Evolutionary conservation across 2,329 filamentous ascomycete genomes (phyloP), one percentile per base, ranked within the genome.

Genomic region (Fusarium tanahbumbuense): DNA sequence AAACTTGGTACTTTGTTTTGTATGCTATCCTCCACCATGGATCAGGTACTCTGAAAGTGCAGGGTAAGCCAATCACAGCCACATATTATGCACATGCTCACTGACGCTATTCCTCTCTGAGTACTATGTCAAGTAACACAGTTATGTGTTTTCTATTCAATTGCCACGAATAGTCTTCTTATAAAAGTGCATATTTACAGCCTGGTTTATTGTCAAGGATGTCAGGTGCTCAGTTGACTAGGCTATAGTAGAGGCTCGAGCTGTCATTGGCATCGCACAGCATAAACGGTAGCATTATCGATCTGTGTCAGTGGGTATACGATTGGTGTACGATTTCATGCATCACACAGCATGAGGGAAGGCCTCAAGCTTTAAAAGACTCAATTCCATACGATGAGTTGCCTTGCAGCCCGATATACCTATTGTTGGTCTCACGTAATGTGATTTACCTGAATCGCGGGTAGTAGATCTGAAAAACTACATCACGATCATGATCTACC

Each of bases 1-100:
- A 15, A 30, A 9, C 11, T 5, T 3, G 32, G 25, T 69, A 71
- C 68, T 18, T 68, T 9, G 4, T 2, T 13, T 64, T 34, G 2
- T 22, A 44, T 42, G 32, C 2, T 5, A 32, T 12, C 2, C 10
- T 20, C 1, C 40, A 25, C 22, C 16, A 2, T 27, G 12, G 5
- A 1, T 2, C 2, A 68, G 54, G 68, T 71, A 71, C 34, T 54
- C 25, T n/a, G 1, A 4, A 23, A 41, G 44, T 57, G 22, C 57
- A 68, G 57, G 63, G 64, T 69, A 59, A 59, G 55, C 60, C 63
- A 55, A 56, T 69, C 56, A 50, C 54, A 52, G 20, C 66, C 69
- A 75, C 69, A 70, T 58, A 67, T 75, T 48, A 49, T 56, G 73
- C 74, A 76, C 74, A 76, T 76, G 73, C 49, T 56, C 59, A 20